A percentile compares a stretch with the other conserved stretches of the same genome.
Conservation (phyloP, 768 basidiomycete genomes). For the Suillus cothurnatus region DNA sequence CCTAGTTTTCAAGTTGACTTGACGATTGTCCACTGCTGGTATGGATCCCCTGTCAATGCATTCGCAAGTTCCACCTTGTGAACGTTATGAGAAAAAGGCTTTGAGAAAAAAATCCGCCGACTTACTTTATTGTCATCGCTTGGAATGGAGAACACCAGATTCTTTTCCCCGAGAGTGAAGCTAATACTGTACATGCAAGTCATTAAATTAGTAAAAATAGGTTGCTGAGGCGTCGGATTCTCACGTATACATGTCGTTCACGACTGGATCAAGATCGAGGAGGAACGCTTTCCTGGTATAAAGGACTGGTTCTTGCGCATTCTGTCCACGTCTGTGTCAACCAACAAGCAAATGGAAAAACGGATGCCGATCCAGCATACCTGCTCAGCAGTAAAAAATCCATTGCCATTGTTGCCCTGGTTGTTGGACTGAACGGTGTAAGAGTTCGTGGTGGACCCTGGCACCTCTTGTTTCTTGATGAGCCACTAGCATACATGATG, state of each 20-base stretch:
- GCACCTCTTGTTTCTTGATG: neutral
- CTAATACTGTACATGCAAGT: neutral
- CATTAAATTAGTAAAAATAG: neutral
- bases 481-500: neutral
- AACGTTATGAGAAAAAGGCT: neutral
- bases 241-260: neutral
- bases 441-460: neutral
- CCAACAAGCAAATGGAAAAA: neutral
- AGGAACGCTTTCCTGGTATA: neutral
- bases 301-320: neutral
- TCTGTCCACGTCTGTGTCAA: neutral
- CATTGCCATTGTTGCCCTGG: neutral
- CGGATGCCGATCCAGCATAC: neutral
- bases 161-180: neutral
- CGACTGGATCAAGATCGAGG: neutral
- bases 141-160: neutral
- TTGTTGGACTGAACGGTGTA: neutral
- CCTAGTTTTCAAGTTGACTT: neutral
- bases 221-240: neutral
- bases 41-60: neutral
- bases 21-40: neutral
- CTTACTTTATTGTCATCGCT: neutral
- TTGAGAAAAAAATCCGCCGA: neutral
- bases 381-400: neutral
- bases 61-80: neutral